phyloP scores from a whole-genome alignment of 441 rosid species.

The Populus tomentosa region DNA sequence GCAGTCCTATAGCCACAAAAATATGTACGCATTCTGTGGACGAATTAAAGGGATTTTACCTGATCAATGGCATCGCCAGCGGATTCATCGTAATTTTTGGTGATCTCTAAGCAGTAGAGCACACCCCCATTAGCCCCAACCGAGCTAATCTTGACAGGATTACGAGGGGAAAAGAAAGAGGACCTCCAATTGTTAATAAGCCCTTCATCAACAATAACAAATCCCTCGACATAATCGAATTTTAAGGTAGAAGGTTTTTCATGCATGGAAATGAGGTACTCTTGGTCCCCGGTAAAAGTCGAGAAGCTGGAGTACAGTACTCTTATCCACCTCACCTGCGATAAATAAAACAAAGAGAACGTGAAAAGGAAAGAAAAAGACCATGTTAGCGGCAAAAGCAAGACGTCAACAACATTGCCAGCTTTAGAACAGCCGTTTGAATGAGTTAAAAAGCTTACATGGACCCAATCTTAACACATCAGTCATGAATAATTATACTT shows the following conservation, averaged over 20 bases:
- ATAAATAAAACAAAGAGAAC: neutral
- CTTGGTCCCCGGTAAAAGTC: conserved; percentile 75
- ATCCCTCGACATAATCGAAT: conserved; percentile 93
- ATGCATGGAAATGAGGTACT: conserved; percentile 65
- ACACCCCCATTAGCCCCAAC: conserved; percentile 56
- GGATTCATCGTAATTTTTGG: conserved; percentile 72
- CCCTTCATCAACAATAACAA: conserved; percentile 87
- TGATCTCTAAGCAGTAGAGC: conserved; percentile 83
- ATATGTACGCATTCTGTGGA: neutral
- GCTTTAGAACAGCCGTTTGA: conserved; percentile 44
- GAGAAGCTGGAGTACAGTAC: conserved; percentile 75
- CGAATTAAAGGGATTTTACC: conserved; percentile 33
- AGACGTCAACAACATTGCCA: conserved; percentile 41
- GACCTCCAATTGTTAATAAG: conserved; percentile 97
- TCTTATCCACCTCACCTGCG: conserved; percentile 91
- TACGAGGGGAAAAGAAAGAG: conserved; percentile 81
- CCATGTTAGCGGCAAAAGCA: conserved; percentile 23
- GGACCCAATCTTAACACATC: conserved; percentile 25
- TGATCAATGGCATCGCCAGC: conserved; percentile 49
- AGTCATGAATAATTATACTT: conserved; percentile 8
- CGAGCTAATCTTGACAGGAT: conserved; percentile 75
- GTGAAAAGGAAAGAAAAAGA: conserved; percentile 12
- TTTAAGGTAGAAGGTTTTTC: conserved; percentile 33
- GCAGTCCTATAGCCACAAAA: too few relatives aligned
- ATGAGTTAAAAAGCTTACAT: conserved; percentile 20